A percentile compares a stretch with the other conserved stretches of the same genome.
These are phyloP conservation scores for Aspergillus taichungensis DNA, from an alignment of 495 filamentous ascomycete species.

Conservation along the genomic window DNA sequence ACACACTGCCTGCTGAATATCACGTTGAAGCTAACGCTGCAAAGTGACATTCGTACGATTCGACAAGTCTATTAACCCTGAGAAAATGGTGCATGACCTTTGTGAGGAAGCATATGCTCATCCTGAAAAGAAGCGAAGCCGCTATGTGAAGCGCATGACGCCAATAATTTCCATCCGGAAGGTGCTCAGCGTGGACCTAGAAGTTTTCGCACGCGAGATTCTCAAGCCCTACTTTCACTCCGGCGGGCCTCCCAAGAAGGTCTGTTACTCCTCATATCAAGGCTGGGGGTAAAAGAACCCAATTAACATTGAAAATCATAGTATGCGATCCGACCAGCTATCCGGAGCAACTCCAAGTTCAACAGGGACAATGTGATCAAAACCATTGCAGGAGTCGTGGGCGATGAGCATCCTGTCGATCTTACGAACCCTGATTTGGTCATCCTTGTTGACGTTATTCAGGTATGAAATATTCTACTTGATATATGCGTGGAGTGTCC, in stretches of 20 bases:
- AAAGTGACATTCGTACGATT: slow-evolving; percentile 35
- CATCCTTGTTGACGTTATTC: slow-evolving; percentile 81
- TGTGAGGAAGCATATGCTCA: slow-evolving; percentile 53
- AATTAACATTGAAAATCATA: slow-evolving; percentile 20
- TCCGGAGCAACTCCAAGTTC: slow-evolving; percentile 69
- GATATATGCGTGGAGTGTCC: background rate
- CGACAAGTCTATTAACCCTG: slow-evolving; percentile 65
- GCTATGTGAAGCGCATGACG: slow-evolving; percentile 78
- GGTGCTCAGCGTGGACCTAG: slow-evolving; percentile 67
- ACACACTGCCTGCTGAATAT: slow-evolving; percentile 49
- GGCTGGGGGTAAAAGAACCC: background rate
- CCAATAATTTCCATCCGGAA: slow-evolving; percentile 69
- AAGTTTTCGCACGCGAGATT: slow-evolving; percentile 61
- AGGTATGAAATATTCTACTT: slow-evolving; percentile 46
- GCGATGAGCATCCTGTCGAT: slow-evolving; percentile 69
- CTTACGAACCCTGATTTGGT: slow-evolving; percentile 72
- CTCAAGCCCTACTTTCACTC: slow-evolving; percentile 66
- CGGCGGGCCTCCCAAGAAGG: slow-evolving; percentile 38
- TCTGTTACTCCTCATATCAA: slow-evolving; percentile 16
- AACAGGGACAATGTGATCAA: slow-evolving; percentile 71
- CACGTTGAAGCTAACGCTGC: slow-evolving; percentile 10
- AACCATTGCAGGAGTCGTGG: slow-evolving; percentile 60
- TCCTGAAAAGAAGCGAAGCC: slow-evolving; percentile 49
- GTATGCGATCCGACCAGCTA: slow-evolving; percentile 85
- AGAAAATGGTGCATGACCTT: slow-evolving; percentile 66